Evolutionary conservation across 352 stramenopile genomes (phyloP).

Genomic region (Globisporangium emineosum): DNA sequence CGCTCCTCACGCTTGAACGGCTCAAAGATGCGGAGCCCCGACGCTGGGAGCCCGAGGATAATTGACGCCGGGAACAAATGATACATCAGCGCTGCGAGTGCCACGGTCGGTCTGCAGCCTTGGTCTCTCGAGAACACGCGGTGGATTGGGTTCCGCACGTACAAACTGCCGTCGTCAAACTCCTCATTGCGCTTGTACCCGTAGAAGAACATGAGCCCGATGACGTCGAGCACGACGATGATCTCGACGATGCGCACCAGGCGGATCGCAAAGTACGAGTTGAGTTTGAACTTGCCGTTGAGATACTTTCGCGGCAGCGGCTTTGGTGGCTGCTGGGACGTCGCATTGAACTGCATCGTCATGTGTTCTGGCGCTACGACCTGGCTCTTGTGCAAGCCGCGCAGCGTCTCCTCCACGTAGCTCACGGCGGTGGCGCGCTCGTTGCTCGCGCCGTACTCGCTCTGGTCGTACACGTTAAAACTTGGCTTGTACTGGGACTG

Average conservation of each 20-base stretch:
- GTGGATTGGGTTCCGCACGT: constrained; percentile 40
- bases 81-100: constrained; percentile 64
- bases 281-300: constrained; percentile 61
- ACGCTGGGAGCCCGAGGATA: constrained; percentile 60
- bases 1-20: constrained; percentile 67
- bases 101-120: constrained; percentile 45
- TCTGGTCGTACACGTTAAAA: neutral
- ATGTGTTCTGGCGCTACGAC: constrained; percentile 8
- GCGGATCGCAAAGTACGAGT: constrained; percentile 78
- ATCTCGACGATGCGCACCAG: constrained; percentile 59
- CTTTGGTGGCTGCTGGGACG: constrained; percentile 19
- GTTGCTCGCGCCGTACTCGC: constrained; percentile 10
- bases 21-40: constrained; percentile 61
- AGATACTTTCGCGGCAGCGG: constrained; percentile 39
- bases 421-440: constrained; percentile 11
- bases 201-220: constrained; percentile 64
- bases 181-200: constrained; percentile 30
- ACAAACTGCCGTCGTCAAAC: constrained; percentile 34
- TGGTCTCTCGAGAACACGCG: constrained; percentile 38
- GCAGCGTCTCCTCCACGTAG: constrained; percentile 19
- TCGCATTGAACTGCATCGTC: constrained; percentile 38
- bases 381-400: constrained; percentile 12
- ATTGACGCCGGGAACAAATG: constrained; percentile 63
- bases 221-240: constrained; percentile 51
- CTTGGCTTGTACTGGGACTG: constrained; percentile 6